These are phyloP conservation scores for Pleurotus djamor DNA, from an alignment of 768 basidiomycete species.

Conservation along the genomic window DNA sequence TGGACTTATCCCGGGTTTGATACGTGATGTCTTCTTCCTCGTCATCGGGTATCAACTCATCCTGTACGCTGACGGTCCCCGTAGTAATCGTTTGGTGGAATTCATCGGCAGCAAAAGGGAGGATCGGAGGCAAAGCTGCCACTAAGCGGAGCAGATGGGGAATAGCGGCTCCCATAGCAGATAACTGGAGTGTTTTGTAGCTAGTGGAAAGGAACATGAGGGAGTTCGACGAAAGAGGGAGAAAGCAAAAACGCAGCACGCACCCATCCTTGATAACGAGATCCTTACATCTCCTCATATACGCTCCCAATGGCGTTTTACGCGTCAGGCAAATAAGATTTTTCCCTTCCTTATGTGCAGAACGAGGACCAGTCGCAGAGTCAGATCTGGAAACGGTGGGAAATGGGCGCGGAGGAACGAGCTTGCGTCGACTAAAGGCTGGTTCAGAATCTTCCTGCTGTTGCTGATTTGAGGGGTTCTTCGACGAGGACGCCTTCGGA, in stretches of 20 bases:
- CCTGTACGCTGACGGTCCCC: conserved; percentile 70
- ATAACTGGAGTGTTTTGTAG: conserved; percentile 70
- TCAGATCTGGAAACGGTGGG: conserved; percentile 74
- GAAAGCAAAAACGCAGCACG: conserved; percentile 13
- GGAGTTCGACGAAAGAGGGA: background rate
- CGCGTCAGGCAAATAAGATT: conserved; percentile 80
- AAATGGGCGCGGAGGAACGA: conserved; percentile 73
- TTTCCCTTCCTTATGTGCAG: conserved; percentile 77
- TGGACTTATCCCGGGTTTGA: conserved; percentile 69
- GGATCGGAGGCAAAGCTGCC: conserved; percentile 67
- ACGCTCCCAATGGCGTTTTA: conserved; percentile 67
- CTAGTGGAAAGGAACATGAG: conserved; percentile 27
- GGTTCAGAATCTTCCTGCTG: conserved; percentile 33
- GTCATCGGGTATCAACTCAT: conserved; percentile 77
- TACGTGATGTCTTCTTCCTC: conserved; percentile 69
- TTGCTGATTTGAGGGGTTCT: conserved; percentile 18
- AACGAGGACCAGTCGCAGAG: conserved; percentile 78
- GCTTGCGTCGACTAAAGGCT: conserved; percentile 32
- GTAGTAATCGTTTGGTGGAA: conserved; percentile 63
- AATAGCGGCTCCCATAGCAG: conserved; percentile 89
- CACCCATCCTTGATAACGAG: conserved; percentile 73
- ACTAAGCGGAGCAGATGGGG: conserved; percentile 72
- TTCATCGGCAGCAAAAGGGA: conserved; percentile 66
- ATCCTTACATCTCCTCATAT: conserved; percentile 77
- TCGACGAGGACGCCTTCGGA: background rate